phyloP scores from a whole-genome alignment of 176 grass and related monocot genomes.

The Zoysia japonica region DNA sequence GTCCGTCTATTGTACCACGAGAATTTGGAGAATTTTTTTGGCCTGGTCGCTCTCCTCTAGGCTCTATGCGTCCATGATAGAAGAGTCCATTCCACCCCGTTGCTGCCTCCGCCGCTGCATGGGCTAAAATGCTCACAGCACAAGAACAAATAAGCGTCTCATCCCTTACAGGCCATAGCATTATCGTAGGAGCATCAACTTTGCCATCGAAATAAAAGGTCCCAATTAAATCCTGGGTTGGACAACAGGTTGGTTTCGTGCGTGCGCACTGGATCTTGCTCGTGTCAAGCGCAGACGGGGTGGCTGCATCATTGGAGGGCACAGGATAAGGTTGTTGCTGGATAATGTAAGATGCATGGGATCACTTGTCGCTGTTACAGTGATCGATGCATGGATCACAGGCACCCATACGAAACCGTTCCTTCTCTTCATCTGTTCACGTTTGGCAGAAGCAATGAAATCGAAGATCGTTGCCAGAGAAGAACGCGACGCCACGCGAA shows the following conservation, averaged over 20 bases:
- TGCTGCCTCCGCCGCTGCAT: too few species aligned
- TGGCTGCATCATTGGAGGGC: conserved; percentile 20
- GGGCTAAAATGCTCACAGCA: neutral
- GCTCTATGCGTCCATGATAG: too few species aligned
- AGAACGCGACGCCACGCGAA: too few species aligned
- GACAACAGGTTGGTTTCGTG: neutral
- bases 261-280: neutral
- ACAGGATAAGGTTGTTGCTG: conserved; percentile 24
- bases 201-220: neutral
- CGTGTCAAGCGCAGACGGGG: neutral
- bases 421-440: neutral
- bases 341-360: conserved; percentile 9
- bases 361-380: neutral
- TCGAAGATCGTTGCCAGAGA: neutral
- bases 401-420: neutral
- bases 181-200: neutral
- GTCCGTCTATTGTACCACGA: too few species aligned
- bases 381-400: neutral
- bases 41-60: too few species aligned
- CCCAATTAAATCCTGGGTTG: neutral
- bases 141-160: neutral
- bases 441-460: neutral
- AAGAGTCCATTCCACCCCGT: too few species aligned
- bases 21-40: too few species aligned
- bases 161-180: too few species aligned